These are phyloP conservation scores for Neocucurbitaria cava DNA, from an alignment of 2,329 filamentous ascomycete species.

Conservation along the genomic window DNA sequence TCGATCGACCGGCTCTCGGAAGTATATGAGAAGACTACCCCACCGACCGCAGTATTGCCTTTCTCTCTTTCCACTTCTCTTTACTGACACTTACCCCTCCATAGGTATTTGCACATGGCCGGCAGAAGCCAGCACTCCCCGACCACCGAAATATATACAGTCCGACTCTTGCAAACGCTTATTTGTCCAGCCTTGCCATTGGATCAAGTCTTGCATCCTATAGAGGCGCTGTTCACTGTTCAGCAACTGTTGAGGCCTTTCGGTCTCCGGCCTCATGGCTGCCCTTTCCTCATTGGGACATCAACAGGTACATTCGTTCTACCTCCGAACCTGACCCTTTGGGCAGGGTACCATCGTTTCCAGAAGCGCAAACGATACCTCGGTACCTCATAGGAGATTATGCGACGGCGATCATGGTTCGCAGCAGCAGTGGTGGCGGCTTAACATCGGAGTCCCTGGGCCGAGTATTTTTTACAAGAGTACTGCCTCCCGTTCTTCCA, in stretches of 20 bases:
- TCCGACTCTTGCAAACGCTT: neutral
- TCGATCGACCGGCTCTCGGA: neutral
- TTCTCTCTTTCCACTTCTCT: neutral
- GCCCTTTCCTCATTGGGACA: neutral
- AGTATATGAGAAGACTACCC: constrained; percentile 1
- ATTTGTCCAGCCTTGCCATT: neutral
- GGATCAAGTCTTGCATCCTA: neutral
- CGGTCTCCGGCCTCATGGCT: neutral
- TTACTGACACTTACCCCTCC: neutral
- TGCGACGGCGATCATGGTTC: too few relatives aligned
- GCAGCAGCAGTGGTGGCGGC: too few relatives aligned
- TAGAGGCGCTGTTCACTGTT: neutral
- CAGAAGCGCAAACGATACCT: too few relatives aligned
- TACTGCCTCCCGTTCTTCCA: too few relatives aligned
- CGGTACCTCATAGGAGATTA: too few relatives aligned
- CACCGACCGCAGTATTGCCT: neutral
- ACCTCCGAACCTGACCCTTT: neutral
- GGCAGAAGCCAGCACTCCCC: neutral
- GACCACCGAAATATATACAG: neutral
- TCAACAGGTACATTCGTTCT: neutral
- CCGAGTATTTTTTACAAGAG: too few relatives aligned
- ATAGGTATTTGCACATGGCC: neutral
- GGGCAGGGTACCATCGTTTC: too few relatives aligned
- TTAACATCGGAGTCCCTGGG: too few relatives aligned
- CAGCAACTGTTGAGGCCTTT: neutral